Conservation (phyloP, 768 basidiomycete species). For the Cystobasidium tubakii region DNA sequence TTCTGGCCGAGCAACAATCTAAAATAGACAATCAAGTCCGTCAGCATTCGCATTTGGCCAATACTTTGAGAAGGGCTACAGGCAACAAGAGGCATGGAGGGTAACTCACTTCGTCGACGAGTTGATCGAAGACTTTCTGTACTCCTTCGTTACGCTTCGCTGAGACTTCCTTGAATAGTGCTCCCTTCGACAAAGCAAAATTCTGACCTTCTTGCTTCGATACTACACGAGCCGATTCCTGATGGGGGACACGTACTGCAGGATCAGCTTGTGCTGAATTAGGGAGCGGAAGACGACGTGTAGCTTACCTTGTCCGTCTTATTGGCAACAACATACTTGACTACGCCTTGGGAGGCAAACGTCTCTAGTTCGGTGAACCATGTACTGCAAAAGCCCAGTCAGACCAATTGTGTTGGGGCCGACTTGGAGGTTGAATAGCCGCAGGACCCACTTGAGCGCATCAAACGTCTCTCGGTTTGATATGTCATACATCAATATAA, state of each 20-base stretch:
- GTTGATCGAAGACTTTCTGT: conserved; percentile 28
- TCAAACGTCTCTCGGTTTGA: conserved; percentile 88
- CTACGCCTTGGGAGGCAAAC: conserved; percentile 59
- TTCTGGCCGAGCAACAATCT: conserved; percentile 31
- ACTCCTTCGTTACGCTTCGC: conserved; percentile 31
- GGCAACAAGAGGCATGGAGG: neutral
- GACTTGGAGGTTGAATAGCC: neutral
- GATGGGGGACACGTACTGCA: neutral
- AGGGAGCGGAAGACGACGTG: neutral
- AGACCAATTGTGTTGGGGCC: conserved; percentile 57
- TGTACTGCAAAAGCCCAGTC: conserved; percentile 71
- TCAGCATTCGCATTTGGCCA: neutral
- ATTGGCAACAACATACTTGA: conserved; percentile 83
- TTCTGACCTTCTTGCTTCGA: conserved; percentile 19
- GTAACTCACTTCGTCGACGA: conserved; percentile 26
- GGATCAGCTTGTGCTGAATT: neutral
- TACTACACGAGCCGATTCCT: conserved; percentile 32
- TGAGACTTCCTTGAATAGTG: conserved; percentile 16
- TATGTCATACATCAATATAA: conserved; percentile 74
- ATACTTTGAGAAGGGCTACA: neutral
- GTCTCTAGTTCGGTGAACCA: conserved; percentile 90
- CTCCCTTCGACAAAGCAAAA: conserved; percentile 27
- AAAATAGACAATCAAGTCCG: neutral
- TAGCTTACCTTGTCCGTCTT: conserved; percentile 75
- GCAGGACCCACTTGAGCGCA: conserved; percentile 57